phyloP scores from a whole-genome alignment of 2,329 filamentous ascomycete species.

The Lecanicillium sp. region DNA sequence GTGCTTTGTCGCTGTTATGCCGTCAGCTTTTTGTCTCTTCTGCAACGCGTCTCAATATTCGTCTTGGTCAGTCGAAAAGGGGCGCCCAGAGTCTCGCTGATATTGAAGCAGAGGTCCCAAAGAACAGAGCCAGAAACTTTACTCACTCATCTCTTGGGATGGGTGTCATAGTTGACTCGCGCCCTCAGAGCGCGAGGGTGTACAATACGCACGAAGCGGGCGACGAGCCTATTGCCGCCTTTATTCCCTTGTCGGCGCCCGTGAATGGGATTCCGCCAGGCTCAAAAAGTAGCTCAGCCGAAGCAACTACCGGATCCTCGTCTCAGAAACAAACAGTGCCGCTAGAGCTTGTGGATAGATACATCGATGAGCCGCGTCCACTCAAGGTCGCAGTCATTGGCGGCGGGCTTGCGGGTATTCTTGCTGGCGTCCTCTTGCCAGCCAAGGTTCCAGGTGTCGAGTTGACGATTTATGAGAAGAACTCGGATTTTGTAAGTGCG shows the following conservation, averaged over 20 bases:
- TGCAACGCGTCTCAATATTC: neutral
- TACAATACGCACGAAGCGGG: too few species aligned
- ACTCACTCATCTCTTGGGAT: too few species aligned
- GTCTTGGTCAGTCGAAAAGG: neutral
- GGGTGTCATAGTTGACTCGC: too few species aligned
- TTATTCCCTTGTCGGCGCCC: too few species aligned
- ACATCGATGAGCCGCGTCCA: slow-evolving; percentile 29
- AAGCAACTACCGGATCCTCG: neutral
- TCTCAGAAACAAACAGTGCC: neutral
- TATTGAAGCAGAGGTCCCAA: too few species aligned
- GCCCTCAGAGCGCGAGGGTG: too few species aligned
- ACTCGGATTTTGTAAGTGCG: slow-evolving; percentile 56
- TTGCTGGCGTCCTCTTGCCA: slow-evolving; percentile 60
- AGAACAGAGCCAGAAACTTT: too few species aligned
- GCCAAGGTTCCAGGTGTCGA: slow-evolving; percentile 62
- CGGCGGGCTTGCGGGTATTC: slow-evolving; percentile 31
- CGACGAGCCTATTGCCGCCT: too few species aligned
- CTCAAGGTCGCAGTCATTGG: slow-evolving; percentile 32
- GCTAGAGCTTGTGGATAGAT: slow-evolving; percentile 23
- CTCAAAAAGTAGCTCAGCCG: neutral
- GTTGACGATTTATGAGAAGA: slow-evolving; percentile 63
- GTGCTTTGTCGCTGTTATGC: slow-evolving; percentile 5
- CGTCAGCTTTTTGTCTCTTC: neutral
- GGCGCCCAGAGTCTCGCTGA: too few species aligned
- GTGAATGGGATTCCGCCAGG: too few species aligned